These are phyloP conservation scores for Colletotrichum orchidophilum DNA, from an alignment of 2,329 filamentous ascomycete genomes.

Conservation along the genomic window DNA sequence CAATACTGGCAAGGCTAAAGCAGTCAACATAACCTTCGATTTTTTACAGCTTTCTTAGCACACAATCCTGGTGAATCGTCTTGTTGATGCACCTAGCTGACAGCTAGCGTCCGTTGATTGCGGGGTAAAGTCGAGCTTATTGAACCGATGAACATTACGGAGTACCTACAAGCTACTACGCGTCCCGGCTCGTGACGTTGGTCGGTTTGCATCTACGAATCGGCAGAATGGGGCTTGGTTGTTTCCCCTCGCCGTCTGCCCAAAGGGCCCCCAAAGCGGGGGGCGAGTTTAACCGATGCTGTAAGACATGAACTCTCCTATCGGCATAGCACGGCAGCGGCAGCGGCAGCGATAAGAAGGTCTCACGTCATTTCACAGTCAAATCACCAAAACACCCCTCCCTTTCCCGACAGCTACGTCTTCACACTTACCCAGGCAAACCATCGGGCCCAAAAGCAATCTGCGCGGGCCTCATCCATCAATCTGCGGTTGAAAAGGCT, in stretches of 20 bases:
- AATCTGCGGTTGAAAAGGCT: constrained; percentile 18
- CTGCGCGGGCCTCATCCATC: constrained; percentile 4
- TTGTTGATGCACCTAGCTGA: not conserved
- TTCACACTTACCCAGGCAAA: constrained; percentile 15
- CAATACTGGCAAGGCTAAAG: not conserved
- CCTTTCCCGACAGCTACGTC: not conserved
- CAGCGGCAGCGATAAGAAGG: constrained; percentile 20
- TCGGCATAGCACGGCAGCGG: not conserved
- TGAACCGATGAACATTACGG: not conserved
- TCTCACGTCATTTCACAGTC: constrained; percentile 25
- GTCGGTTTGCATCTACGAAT: not conserved
- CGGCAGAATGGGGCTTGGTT: not conserved
- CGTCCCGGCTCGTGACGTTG: not conserved
- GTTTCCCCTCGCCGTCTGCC: not conserved
- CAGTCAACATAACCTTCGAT: not conserved
- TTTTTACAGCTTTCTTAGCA: not conserved
- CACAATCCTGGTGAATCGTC: not conserved
- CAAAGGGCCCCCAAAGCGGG: too few relatives aligned
- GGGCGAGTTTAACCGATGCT: not conserved
- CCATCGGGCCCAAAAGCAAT: not conserved
- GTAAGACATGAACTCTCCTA: constrained; percentile 15
- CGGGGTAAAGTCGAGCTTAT: constrained; percentile 1
- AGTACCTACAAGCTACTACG: too few relatives aligned
- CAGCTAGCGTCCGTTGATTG: not conserved
- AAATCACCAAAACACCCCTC: constrained; percentile 18